Percentiles rank a stretch among this genome's conserved stretches.
These are phyloP conservation scores for Chaetothyriales sp. DNA, from an alignment of 2,329 filamentous ascomycete species.

Conservation along the genomic window DNA sequence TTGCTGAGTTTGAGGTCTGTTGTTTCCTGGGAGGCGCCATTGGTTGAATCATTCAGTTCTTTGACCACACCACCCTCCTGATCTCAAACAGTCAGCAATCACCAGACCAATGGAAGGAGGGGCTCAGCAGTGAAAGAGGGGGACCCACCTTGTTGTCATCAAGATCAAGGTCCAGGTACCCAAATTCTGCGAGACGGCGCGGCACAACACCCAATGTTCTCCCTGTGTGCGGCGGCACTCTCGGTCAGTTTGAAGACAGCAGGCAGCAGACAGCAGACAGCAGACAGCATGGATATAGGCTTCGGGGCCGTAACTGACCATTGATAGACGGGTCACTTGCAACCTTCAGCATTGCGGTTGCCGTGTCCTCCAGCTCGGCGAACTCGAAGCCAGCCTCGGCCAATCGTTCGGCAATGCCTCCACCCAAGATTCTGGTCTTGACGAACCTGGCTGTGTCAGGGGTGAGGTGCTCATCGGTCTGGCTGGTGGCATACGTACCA, in stretches of 20 bases:
- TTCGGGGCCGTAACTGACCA: conserved; percentile 12
- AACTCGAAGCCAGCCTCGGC: conserved; percentile 4
- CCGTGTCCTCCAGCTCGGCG: conserved; percentile 11
- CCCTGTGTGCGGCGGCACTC: conserved; percentile 1
- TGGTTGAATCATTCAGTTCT: neutral
- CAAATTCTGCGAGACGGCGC: conserved; percentile 20
- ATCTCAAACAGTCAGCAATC: neutral
- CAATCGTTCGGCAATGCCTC: conserved; percentile 18
- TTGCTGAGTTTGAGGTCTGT: neutral
- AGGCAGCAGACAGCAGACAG: too few relatives aligned
- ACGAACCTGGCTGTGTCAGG: conserved; percentile 19
- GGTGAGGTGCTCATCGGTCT: conserved; percentile 6
- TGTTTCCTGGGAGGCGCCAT: neutral
- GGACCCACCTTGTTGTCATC: conserved; percentile 21
- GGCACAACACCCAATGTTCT: conserved; percentile 21
- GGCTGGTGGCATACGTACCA: conserved; percentile 23
- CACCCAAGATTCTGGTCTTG: conserved; percentile 21
- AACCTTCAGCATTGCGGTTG: conserved; percentile 7
- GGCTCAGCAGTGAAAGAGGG: conserved; percentile 1
- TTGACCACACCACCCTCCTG: neutral
- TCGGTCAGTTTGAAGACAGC: neutral
- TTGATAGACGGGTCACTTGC: conserved; percentile 5
- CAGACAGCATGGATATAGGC: too few relatives aligned
- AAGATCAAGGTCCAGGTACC: conserved; percentile 23
- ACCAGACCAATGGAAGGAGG: neutral